phyloP scores from a whole-genome alignment of 208 protist genomes.

The Herpetomonas tarakana region DNA sequence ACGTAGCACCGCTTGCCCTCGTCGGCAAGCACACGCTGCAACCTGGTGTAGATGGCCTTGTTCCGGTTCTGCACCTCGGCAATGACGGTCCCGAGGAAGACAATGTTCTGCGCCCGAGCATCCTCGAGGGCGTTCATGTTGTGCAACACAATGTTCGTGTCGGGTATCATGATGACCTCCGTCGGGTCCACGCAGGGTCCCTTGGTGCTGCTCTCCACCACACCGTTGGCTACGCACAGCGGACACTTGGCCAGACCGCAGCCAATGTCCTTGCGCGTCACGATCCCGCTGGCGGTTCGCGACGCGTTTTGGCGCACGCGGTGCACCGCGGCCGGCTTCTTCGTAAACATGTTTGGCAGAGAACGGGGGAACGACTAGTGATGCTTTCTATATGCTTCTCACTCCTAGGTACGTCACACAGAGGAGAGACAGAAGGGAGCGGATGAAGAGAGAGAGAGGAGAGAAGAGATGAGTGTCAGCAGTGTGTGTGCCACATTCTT shows the following conservation, averaged over 20 bases:
- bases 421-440: conserved; percentile 8
- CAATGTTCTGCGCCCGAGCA: conserved; percentile 69
- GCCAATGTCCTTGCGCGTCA: conserved; percentile 80
- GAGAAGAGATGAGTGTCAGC: neutral
- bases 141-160: conserved; percentile 92
- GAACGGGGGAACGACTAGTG: neutral
- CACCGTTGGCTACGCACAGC: conserved; percentile 32
- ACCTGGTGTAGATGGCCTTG: conserved; percentile 80
- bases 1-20: conserved; percentile 78
- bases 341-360: conserved; percentile 60
- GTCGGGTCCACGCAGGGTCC: conserved; percentile 25
- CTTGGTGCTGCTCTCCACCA: conserved; percentile 16
- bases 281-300: conserved; percentile 14
- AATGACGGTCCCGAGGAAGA: conserved; percentile 88
- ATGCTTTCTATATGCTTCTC: neutral
- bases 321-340: conserved; percentile 56
- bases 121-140: conserved; percentile 92
- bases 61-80: conserved; percentile 91
- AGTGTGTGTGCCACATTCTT: no score
- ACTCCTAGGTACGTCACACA: conserved; percentile 13
- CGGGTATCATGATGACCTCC: conserved; percentile 62
- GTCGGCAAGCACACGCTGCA: conserved; percentile 75
- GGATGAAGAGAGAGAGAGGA: neutral
- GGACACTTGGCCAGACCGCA: conserved; percentile 65
- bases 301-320: conserved; percentile 28